Base-by-base conservation (phyloP, 441 rosid species). In the Syzygium syzygioides region DNA sequence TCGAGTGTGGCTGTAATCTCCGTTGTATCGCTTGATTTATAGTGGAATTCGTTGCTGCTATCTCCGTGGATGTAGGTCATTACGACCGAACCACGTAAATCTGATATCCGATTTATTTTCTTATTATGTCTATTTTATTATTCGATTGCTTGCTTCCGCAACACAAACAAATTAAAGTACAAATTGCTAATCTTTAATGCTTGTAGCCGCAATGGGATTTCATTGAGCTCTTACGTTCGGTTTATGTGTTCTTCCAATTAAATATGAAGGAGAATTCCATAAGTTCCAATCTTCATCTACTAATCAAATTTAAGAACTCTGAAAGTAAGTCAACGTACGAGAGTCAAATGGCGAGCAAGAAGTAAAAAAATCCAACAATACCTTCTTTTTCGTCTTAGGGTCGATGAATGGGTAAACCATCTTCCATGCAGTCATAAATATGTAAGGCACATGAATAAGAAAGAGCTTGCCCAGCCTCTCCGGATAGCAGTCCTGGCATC, bases 341-440 rank as follows among this genome's bases (percentile, higher is more conserved):
- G n/a, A 76, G 7, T 76, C 48, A 6, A 76, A 76, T 41, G 26
- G 53, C 14, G 83, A 76, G 52, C 83, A 76, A 12, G 48, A 55
- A 57, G 7, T 34, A 34, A 86, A 19, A 19, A 60, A 86, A n/a
- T n/a, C 59, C 57, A 20, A 50, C n/a, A 1, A n/a, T 87, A 96
- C 99, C 97, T 97, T 96, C 93, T 95, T 94, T 91, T 94, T 96
- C 85, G 98, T 97, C 88, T 94, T 96, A 90, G 48, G 86, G 93
- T 97, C 98, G 30, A 96, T 96, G 87, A 96, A 96, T 1, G 98
- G 99, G 91, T 93, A 96, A 87, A 96, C 86, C 85, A 91, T 90
- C 92, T 96, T 97, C 99, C 98, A 97, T 26, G 95, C 99, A 6
- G 98, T 92, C 99, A 96, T 93, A 90, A 97, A 97, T 83, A 97